A percentile compares a stretch with the other conserved stretches of the same genome.
Conservation (phyloP, 2,329 filamentous ascomycete species). For the Fusarium continuum region DNA sequence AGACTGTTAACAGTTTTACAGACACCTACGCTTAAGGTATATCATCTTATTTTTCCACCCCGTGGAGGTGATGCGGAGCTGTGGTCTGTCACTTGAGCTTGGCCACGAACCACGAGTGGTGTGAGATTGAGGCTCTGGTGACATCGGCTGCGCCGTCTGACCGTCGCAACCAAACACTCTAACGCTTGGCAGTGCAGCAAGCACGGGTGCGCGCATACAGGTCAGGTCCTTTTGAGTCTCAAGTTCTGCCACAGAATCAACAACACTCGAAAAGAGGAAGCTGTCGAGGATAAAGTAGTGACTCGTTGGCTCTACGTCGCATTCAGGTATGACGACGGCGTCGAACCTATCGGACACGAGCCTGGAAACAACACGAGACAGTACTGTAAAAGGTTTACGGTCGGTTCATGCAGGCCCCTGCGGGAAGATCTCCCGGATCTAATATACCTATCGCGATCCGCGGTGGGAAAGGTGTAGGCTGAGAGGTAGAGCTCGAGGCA, state of each 20-base stretch:
- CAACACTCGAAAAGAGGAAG: not conserved
- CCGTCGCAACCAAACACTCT: not conserved
- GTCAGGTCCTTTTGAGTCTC: not conserved
- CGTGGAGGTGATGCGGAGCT: not conserved
- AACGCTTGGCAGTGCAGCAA: not conserved
- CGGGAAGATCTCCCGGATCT: conserved; percentile 33
- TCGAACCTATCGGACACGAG: conserved; percentile 3
- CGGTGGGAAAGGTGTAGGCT: not conserved
- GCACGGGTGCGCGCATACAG: not conserved
- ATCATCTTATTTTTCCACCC: not conserved
- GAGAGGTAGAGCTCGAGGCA: not conserved
- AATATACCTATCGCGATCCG: conserved; percentile 20
- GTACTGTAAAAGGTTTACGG: not conserved
- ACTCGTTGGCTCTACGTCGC: not conserved
- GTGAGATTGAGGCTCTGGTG: not conserved
- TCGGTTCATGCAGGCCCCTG: conserved; percentile 23
- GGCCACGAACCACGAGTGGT: not conserved
- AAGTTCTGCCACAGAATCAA: not conserved
- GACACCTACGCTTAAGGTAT: too few species aligned
- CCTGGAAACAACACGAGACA: not conserved
- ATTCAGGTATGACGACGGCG: not conserved
- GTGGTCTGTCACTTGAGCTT: too few species aligned
- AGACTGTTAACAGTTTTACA: not conserved
- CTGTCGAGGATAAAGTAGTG: not conserved
- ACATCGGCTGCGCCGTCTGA: not conserved